These are phyloP conservation scores for Cordyceps javanica DNA, from an alignment of 2,329 filamentous ascomycete genomes.

Conservation along the genomic window DNA sequence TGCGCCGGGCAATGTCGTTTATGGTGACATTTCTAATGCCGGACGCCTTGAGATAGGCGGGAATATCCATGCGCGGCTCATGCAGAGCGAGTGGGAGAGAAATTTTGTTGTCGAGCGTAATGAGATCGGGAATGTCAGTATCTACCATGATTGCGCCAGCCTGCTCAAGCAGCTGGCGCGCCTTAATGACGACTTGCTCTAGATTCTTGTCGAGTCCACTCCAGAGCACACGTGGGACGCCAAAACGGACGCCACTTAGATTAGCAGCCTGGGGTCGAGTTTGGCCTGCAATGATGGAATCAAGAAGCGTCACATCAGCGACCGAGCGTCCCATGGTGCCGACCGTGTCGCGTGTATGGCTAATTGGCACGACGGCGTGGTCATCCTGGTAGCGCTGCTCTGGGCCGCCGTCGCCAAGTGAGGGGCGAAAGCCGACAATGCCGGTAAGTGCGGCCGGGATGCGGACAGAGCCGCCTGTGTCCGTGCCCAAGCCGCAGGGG, in stretches of 20 bases:
- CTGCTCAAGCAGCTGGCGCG: slow-evolving; percentile 4
- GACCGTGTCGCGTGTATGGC: slow-evolving; percentile 13
- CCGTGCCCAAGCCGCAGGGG: slow-evolving; percentile 18
- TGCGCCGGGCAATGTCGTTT: slow-evolving; percentile 5
- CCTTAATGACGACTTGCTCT: slow-evolving; percentile 6
- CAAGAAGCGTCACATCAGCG: slow-evolving; percentile 13
- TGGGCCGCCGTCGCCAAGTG: slow-evolving; percentile 15
- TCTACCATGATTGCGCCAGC: slow-evolving; percentile 14
- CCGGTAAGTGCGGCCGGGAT: slow-evolving; percentile 18
- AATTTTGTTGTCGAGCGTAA: slow-evolving; percentile 11
- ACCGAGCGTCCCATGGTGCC: slow-evolving; percentile 11
- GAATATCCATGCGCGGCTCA: slow-evolving; percentile 13
- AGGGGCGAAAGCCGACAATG: slow-evolving; percentile 16
- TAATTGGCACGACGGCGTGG: slow-evolving; percentile 11
- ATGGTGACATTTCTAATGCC: slow-evolving; percentile 3
- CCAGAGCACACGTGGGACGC: slow-evolving; percentile 15
- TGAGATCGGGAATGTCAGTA: slow-evolving; percentile 15
- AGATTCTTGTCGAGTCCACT: slow-evolving; percentile 14
- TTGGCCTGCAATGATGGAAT: slow-evolving; percentile 13
- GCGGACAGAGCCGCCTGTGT: slow-evolving; percentile 18
- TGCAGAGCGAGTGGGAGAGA: slow-evolving; percentile 10
- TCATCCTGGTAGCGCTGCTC: slow-evolving; percentile 15
- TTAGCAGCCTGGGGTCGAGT: background rate
- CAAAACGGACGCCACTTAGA: slow-evolving; percentile 11
- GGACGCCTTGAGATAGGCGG: slow-evolving; percentile 13